Evolutionary conservation across 495 filamentous ascomycete genomes (phyloP).

Genomic region (Letharia lupina): DNA sequence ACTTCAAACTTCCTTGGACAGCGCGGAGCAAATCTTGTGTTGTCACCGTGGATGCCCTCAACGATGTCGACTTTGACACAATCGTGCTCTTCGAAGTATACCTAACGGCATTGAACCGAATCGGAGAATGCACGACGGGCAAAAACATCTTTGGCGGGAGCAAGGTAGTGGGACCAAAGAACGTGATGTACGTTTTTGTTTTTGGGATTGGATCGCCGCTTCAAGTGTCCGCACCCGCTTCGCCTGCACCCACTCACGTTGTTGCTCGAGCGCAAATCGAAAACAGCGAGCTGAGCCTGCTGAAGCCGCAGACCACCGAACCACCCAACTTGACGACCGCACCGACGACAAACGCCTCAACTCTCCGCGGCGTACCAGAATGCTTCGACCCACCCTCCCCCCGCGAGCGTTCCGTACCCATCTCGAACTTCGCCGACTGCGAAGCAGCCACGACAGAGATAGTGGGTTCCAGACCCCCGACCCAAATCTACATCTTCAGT

Average conservation of each 20-base stretch:
- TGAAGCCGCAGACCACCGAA: too few relatives aligned
- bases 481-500: too few relatives aligned
- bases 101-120: neutral
- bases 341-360: too few relatives aligned
- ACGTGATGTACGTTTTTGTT: neutral
- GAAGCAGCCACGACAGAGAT: too few relatives aligned
- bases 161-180: neutral
- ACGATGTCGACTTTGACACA: neutral
- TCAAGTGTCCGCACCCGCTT: neutral
- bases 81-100: neutral
- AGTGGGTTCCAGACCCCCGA: too few relatives aligned
- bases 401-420: too few relatives aligned
- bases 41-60: neutral
- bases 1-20: neutral
- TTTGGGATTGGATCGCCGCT: neutral
- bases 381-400: too few relatives aligned
- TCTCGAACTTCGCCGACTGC: too few relatives aligned
- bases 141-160: neutral
- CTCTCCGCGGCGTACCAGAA: neutral
- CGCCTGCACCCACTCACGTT: too few relatives aligned
- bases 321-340: too few relatives aligned
- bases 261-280: too few relatives aligned
- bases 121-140: neutral
- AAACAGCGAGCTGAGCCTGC: too few relatives aligned
- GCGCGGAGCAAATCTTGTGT: neutral